phyloP scores from a whole-genome alignment of 148 eudicot genomes.

The Rheum nobile region DNA sequence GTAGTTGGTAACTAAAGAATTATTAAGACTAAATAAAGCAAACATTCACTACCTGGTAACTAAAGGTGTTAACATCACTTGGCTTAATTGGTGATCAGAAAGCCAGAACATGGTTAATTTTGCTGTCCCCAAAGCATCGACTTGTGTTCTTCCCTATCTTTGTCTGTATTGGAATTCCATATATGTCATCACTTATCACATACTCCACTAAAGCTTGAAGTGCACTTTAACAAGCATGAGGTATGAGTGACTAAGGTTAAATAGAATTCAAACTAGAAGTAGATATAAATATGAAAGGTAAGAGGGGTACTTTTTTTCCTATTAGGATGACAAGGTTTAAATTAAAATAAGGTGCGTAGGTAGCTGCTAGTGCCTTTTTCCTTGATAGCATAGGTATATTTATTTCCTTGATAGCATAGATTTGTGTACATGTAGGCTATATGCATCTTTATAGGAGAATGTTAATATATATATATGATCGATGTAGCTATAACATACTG shows the following conservation, averaged over 20 bases:
- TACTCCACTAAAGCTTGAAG: neutral
- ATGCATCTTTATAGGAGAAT: too few species aligned
- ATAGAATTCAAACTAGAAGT: too few species aligned
- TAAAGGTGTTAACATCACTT: neutral
- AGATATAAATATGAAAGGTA: too few species aligned
- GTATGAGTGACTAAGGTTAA: neutral
- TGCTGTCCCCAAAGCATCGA: neutral
- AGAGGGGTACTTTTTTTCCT: neutral
- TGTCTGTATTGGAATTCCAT: neutral
- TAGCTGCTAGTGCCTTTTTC: neutral
- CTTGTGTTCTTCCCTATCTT: neutral
- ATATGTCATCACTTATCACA: neutral
- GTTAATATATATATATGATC: too few species aligned
- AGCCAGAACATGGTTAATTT: neutral
- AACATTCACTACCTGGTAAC: neutral
- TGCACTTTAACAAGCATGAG: neutral
- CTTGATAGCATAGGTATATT: neutral
- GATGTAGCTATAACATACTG: too few species aligned
- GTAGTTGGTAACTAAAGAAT: too few species aligned
- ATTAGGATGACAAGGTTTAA: neutral
- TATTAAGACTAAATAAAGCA: neutral
- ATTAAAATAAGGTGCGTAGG: too few species aligned
- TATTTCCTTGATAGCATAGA: too few species aligned
- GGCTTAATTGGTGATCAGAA: neutral
- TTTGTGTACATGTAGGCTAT: too few species aligned